Conservation (phyloP, 1,284 basidiomycete genomes). For the Moesziomyces aphidis region DNA sequence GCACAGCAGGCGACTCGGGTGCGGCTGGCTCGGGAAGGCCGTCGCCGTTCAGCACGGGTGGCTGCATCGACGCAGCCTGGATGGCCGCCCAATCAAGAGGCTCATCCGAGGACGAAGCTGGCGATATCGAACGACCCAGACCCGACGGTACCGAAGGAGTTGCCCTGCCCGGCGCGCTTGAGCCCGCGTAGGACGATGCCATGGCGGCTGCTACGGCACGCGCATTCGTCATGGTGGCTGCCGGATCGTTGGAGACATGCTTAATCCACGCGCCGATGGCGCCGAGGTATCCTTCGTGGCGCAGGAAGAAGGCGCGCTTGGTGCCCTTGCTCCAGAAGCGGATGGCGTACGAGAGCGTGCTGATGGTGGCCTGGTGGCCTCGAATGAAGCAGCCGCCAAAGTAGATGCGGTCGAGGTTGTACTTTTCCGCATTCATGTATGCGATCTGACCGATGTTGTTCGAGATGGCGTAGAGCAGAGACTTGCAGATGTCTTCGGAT, state of each 20-base stretch:
- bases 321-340: slow-evolving; percentile 99
- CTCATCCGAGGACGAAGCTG: slow-evolving; percentile 25
- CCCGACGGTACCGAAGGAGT: slow-evolving; percentile 31
- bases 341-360: slow-evolving; percentile 97
- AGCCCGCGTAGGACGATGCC: slow-evolving; percentile 11
- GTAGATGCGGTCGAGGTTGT: slow-evolving; percentile 95
- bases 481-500: slow-evolving; percentile 91
- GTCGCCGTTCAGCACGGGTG: slow-evolving; percentile 30
- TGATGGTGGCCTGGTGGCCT: slow-evolving; percentile 96
- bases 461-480: slow-evolving; percentile 90
- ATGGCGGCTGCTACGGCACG: slow-evolving; percentile 30
- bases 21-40: slow-evolving; percentile 24
- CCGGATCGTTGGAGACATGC: slow-evolving; percentile 52
- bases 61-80: slow-evolving; percentile 21
- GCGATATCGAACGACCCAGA: slow-evolving; percentile 26
- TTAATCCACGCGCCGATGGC: slow-evolving; percentile 70
- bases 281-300: slow-evolving; percentile 97
- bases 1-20: not conserved
- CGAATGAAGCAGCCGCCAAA: slow-evolving; percentile 99
- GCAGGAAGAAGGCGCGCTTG: slow-evolving; percentile 93
- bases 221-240: slow-evolving; percentile 11
- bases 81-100: slow-evolving; percentile 32
- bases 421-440: slow-evolving; percentile 99
- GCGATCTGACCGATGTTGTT: slow-evolving; percentile 99
- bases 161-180: slow-evolving; percentile 18